These are phyloP conservation scores for Ceratocystis eucalypticola DNA, from an alignment of 2,329 filamentous ascomycete genomes.

Conservation along the genomic window DNA sequence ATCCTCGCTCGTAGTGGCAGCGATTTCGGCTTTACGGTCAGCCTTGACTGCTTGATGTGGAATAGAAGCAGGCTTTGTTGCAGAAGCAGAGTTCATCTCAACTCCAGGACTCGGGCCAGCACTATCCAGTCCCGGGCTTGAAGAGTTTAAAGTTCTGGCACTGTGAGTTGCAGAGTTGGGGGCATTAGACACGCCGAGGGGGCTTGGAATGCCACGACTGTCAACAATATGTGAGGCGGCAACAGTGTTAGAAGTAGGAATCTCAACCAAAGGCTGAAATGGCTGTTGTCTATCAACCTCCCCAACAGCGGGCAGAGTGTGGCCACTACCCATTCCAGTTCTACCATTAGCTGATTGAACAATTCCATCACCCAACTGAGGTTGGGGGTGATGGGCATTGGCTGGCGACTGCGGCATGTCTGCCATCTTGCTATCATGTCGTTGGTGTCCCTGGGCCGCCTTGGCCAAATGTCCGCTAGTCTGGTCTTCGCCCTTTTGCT, in stretches of 20 bases:
- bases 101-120: background rate
- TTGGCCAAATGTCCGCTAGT: background rate
- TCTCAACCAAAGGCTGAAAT: background rate
- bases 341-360: background rate
- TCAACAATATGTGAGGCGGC: constrained; percentile 16
- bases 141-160: background rate
- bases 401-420: background rate
- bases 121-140: background rate
- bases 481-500: background rate
- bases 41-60: constrained; percentile 10
- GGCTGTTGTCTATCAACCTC: background rate
- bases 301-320: background rate
- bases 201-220: background rate
- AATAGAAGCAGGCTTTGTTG: background rate
- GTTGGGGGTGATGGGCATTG: background rate
- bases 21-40: constrained; percentile 51
- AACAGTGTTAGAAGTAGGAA: constrained; percentile 14
- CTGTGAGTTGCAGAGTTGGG: background rate
- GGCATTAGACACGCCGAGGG: background rate
- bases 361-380: background rate
- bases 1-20: constrained; percentile 27
- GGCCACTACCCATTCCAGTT: background rate
- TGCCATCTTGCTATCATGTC: constrained; percentile 15
- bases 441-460: constrained; percentile 4
- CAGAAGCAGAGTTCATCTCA: background rate